phyloP scores from a whole-genome alignment of 257 asterid genomes.

The Petrea volubilis region DNA sequence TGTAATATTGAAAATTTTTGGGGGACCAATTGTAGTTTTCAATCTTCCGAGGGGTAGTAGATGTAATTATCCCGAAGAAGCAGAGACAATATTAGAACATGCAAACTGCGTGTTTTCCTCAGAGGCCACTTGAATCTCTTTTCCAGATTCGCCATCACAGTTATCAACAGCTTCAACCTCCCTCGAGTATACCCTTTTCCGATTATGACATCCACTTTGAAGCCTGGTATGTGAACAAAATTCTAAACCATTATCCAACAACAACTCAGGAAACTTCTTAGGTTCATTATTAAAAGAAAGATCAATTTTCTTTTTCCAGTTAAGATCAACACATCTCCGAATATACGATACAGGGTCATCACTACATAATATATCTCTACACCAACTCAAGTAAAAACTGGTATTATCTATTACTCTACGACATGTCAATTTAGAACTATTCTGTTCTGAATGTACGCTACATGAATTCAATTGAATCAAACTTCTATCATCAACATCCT shows the following conservation, averaged over 20 bases:
- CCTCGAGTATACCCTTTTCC: conserved; percentile 46
- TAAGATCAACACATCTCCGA: conserved; percentile 34
- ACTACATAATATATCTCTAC: conserved; percentile 70
- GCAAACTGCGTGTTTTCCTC: conserved; percentile 23
- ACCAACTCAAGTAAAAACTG: conserved; percentile 46
- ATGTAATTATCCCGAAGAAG: too few relatives aligned
- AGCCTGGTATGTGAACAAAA: conserved; percentile 20
- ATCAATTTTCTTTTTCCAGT: conserved; percentile 22
- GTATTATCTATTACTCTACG: conserved; percentile 39
- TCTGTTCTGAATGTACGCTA: conserved; percentile 13
- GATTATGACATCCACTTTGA: conserved; percentile 37
- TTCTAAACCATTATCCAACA: conserved; percentile 25
- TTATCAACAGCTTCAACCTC: conserved; percentile 35
- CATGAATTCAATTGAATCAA: conserved; percentile 19
- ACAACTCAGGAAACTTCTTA: conserved; percentile 21
- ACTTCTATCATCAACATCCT: conserved; percentile 52
- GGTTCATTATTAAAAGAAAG: conserved; percentile 20
- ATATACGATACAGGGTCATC: conserved; percentile 64
- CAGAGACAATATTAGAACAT: conserved; percentile 14
- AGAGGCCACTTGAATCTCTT: conserved; percentile 32
- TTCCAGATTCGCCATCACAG: conserved; percentile 16
- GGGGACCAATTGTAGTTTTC: too few relatives aligned
- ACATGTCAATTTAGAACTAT: conserved; percentile 19
- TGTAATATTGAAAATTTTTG: too few relatives aligned
- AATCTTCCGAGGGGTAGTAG: too few relatives aligned